A percentile compares a stretch with the other conserved stretches of the same genome.
These are phyloP conservation scores for Ilyonectria destructans DNA, from an alignment of 2,329 filamentous ascomycete genomes.

Conservation along the genomic window DNA sequence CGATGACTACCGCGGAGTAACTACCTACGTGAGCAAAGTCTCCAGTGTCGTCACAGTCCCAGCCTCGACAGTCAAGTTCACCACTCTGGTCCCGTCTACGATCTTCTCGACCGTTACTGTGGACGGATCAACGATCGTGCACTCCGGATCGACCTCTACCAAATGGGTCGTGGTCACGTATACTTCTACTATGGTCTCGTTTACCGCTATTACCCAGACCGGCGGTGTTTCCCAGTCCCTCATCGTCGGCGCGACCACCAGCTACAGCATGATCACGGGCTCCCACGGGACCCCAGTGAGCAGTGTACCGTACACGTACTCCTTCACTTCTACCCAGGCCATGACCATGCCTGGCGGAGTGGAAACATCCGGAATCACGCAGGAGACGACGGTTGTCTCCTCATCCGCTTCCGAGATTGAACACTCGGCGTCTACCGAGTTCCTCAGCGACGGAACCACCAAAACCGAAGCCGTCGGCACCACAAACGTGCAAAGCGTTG, in stretches of 20 bases:
- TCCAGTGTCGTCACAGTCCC: conserved; percentile 40
- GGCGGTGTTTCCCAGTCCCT: conserved; percentile 19
- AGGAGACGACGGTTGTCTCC: background rate
- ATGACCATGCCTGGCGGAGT: conserved; percentile 15
- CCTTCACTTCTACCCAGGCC: conserved; percentile 30
- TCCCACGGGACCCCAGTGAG: conserved; percentile 15
- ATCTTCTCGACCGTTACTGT: conserved; percentile 27
- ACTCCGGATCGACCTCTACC: conserved; percentile 24
- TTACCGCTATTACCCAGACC: conserved; percentile 28
- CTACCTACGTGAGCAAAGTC: conserved; percentile 34
- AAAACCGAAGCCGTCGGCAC: conserved; percentile 34
- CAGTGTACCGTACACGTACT: conserved; percentile 21
- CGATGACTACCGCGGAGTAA: conserved; percentile 27
- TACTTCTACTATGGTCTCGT: conserved; percentile 37
- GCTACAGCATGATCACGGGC: conserved; percentile 27
- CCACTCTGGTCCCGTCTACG: conserved; percentile 36
- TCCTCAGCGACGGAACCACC: conserved; percentile 4
- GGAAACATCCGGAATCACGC: background rate
- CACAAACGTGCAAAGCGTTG: conserved; percentile 32
- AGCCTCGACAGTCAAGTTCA: conserved; percentile 44
- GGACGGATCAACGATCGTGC: conserved; percentile 15
- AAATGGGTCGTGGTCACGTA: conserved; percentile 25
- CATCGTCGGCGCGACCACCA: conserved; percentile 30
- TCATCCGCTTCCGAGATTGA: conserved; percentile 15
- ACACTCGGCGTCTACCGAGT: conserved; percentile 34